These are phyloP conservation scores for Pyricularia grisea DNA, from an alignment of 2,329 filamentous ascomycete genomes.

Conservation along the genomic window DNA sequence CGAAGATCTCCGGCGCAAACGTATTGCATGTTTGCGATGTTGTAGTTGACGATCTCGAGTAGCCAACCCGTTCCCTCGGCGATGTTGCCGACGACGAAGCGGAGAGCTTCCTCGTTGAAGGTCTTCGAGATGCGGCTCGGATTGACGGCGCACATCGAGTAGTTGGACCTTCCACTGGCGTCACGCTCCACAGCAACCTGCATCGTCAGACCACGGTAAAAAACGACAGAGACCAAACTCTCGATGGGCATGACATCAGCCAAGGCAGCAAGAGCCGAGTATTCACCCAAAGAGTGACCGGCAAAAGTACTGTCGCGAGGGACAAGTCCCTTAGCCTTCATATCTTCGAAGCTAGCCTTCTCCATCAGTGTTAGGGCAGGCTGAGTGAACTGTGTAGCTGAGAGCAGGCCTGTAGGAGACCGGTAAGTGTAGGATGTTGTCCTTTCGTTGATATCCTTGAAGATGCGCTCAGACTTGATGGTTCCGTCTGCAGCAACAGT, in stretches of 20 bases:
- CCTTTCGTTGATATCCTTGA: slow-evolving; percentile 91
- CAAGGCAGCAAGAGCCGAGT: slow-evolving; percentile 89
- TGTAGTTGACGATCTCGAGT: slow-evolving; percentile 97
- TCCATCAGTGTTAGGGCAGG: slow-evolving; percentile 97
- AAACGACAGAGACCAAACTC: slow-evolving; percentile 93
- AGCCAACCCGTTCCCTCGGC: slow-evolving; percentile 91
- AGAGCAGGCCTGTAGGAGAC: slow-evolving; percentile 87
- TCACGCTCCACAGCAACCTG: slow-evolving; percentile 98
- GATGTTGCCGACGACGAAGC: slow-evolving; percentile 95
- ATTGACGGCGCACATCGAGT: slow-evolving; percentile 99
- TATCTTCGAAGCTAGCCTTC: slow-evolving; percentile 98
- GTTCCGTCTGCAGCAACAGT: slow-evolving; percentile 86
- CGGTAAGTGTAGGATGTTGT: slow-evolving; percentile 96
- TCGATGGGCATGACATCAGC: slow-evolving; percentile 99
- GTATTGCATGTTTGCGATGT: slow-evolving; percentile 69
- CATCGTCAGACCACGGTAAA: slow-evolving; percentile 98
- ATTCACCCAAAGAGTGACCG: slow-evolving; percentile 95
- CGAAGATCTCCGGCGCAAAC: slow-evolving; percentile 63
- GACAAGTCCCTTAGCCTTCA: slow-evolving; percentile 93
- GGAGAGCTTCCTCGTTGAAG: slow-evolving; percentile 94
- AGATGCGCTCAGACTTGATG: slow-evolving; percentile 98
- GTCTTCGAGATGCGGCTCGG: slow-evolving; percentile 97
- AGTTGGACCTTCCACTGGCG: slow-evolving; percentile 86
- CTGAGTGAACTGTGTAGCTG: slow-evolving; percentile 97
- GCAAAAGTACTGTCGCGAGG: slow-evolving; percentile 95